Base-by-base conservation (phyloP, 1,284 basidiomycete species). In the Peniophora sp. region DNA sequence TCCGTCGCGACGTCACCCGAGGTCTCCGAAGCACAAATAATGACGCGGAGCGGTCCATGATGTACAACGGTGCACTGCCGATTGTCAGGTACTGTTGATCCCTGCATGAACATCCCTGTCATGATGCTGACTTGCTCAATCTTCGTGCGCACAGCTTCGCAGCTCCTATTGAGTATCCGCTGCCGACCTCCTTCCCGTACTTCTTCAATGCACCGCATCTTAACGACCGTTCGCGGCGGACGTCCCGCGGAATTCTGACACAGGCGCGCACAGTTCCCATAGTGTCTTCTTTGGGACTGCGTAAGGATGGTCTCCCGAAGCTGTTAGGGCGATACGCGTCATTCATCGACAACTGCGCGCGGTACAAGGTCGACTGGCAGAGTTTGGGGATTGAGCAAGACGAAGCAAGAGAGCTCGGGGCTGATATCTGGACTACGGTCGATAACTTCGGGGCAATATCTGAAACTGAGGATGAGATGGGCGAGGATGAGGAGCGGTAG, bases 351-450 rank as follows among this genome's bases (percentile, higher is more conserved):
- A 52, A 55, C 17, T 63, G 63, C 49, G 53, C 62, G 8, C 58
- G 57, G 45, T 56, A 58, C n/a, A 62, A 62, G 24, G 52, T 61
- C n/a, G 61, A 65, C 34, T 68, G 44, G 57, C 56, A 22, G 41
- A 24, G 23, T 60, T 16, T 56, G 61, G 55, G 53, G 2, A 36
- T 52, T 17, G 67, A 68, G 50, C 55, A 56, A 48, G 67, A 69
- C 55, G 68, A 68, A 39, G 54, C 64, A 46, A 57, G 55, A 47
- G 64, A 65, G 48, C 53, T 69, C 39, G 57, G 57, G 49, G 63
- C 65, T 38, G 58, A 56, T 1, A 48, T 70, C 52, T 67, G 65
- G 65, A 61, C 60, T 6, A 48, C 68, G 14, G 56, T 59, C 22
- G 68, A 69, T 52, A 59, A 51, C 23, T 68, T 63, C 46, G 61